phyloP scores from a whole-genome alignment of 805 yeast genomes.

The Metschnikowia borealis region DNA sequence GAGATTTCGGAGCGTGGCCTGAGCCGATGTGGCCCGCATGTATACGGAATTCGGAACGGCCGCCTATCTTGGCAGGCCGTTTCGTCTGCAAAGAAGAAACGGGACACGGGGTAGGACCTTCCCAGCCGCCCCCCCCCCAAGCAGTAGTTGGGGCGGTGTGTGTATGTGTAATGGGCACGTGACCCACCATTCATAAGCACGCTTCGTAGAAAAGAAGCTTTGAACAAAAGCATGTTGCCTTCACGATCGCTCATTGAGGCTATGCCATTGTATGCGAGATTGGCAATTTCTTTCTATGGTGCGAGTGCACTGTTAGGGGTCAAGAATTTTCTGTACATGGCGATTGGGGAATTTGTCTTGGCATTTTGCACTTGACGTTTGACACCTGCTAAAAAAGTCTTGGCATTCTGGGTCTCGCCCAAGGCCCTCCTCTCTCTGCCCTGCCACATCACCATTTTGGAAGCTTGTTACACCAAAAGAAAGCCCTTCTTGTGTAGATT shows the following conservation, averaged over 20 bases:
- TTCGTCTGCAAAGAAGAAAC: no score
- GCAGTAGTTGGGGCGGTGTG: no score
- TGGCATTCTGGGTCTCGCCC: constrained; percentile 1
- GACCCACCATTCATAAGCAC: neutral
- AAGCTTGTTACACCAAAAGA: neutral
- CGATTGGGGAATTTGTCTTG: constrained; percentile 9
- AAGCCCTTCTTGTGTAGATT: neutral
- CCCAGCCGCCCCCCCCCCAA: no score
- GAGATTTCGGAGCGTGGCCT: neutral
- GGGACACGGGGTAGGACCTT: no score
- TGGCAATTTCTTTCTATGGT: neutral
- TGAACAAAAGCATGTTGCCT: neutral
- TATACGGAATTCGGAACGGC: neutral
- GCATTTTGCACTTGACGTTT: constrained; percentile 13
- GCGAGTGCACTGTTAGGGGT: neutral
- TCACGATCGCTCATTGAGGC: neutral
- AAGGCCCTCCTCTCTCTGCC: neutral
- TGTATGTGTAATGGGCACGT: no score
- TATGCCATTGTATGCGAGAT: constrained; percentile 3
- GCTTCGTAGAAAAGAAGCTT: neutral
- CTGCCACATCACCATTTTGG: neutral
- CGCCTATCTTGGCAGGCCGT: no score
- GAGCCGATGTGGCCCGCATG: neutral
- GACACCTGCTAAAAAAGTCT: constrained; percentile 9
- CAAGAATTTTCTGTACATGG: constrained; percentile 5